Evolutionary conservation across 2,329 filamentous ascomycete species (phyloP).

Genomic region (Pleurostoma richardsiae): DNA sequence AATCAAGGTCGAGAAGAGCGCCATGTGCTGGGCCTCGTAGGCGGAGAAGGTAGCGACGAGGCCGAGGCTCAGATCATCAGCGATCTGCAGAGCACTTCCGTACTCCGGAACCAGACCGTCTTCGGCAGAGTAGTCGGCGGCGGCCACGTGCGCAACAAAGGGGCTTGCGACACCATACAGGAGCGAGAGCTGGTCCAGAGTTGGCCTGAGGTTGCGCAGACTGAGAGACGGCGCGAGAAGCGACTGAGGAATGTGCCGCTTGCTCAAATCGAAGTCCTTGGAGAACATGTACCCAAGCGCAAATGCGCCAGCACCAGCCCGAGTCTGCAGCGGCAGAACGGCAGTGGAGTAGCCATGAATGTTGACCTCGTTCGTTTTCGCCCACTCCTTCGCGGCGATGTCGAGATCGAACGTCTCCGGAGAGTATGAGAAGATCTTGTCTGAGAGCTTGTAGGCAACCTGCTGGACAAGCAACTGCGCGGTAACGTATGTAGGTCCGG

Average conservation of each 20-base stretch:
- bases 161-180: slow-evolving; percentile 90
- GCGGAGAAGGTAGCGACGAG: slow-evolving; percentile 80
- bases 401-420: slow-evolving; percentile 92
- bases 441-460: slow-evolving; percentile 88
- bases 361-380: slow-evolving; percentile 65
- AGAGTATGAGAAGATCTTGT: slow-evolving; percentile 97
- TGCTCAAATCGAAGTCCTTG: slow-evolving; percentile 88
- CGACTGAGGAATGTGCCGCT: slow-evolving; percentile 86
- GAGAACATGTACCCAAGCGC: slow-evolving; percentile 97
- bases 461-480: slow-evolving; percentile 93
- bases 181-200: slow-evolving; percentile 85
- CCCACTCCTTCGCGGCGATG: slow-evolving; percentile 75
- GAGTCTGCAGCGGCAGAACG: slow-evolving; percentile 77
- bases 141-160: slow-evolving; percentile 87
- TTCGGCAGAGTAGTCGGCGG: slow-evolving; percentile 71
- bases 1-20: slow-evolving; percentile 67
- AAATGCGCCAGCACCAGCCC: slow-evolving; percentile 83
- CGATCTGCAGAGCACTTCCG: slow-evolving; percentile 68
- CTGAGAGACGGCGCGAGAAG: slow-evolving; percentile 83
- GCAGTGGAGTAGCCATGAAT: slow-evolving; percentile 74
- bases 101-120: slow-evolving; percentile 84
- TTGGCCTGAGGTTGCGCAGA: slow-evolving; percentile 72
- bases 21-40: slow-evolving; percentile 91
- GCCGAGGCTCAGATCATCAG: slow-evolving; percentile 85
- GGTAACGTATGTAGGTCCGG: slow-evolving; percentile 86